phyloP scores from a whole-genome alignment of 345 rosid genomes.

The Eucalyptus cloeziana region DNA sequence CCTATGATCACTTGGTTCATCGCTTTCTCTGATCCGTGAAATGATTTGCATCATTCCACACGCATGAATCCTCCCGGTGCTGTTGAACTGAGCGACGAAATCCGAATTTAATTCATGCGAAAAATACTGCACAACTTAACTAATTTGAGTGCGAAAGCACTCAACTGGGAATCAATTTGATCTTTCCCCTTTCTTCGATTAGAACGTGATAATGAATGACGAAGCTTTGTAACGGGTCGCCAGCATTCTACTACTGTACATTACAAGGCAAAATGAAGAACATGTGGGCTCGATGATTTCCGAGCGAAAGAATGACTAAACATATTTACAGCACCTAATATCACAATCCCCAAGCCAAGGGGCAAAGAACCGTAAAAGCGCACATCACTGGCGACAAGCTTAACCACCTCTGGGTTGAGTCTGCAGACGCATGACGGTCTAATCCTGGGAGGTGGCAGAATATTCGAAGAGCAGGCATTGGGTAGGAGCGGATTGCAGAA shows the following conservation, averaged over 20 bases:
- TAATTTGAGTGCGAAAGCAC: background rate
- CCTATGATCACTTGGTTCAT: background rate
- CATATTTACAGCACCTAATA: background rate
- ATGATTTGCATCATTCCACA: background rate
- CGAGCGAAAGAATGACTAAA: background rate
- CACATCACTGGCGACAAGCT: background rate
- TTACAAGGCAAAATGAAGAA: background rate
- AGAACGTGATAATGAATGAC: background rate
- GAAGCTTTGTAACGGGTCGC: background rate
- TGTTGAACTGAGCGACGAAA: background rate
- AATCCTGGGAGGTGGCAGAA: slow-evolving; percentile 91
- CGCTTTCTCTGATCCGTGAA: background rate
- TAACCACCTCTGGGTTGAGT: background rate
- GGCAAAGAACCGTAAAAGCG: background rate
- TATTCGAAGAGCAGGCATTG: slow-evolving; percentile 90
- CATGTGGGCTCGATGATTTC: background rate
- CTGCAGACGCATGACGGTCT: background rate
- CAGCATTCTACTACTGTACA: background rate
- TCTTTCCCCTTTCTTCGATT: background rate
- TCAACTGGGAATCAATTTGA: background rate
- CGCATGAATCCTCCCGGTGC: background rate
- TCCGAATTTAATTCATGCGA: background rate
- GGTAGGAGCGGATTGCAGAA: slow-evolving; percentile 83
- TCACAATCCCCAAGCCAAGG: background rate
- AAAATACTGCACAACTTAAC: background rate